Base-by-base conservation (phyloP, 2,329 filamentous ascomycete species). In the Ophiostoma sp. region DNA sequence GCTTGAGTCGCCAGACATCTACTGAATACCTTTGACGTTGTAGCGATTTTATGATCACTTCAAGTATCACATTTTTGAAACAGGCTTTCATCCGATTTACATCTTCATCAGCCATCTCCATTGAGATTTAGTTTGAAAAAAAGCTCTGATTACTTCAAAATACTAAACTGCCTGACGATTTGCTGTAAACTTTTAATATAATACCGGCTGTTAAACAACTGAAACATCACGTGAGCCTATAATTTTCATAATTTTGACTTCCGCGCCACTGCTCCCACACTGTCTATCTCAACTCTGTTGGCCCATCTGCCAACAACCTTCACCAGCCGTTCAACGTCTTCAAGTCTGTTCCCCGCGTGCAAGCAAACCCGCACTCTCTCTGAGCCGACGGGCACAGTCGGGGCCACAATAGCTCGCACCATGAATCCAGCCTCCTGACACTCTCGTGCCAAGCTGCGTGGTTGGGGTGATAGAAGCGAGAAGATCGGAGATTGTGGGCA, bases 361-460 rank as follows among this genome's bases (percentile, higher is more conserved):
- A 60, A 33, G 27, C 68, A 69, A 5, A 92, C 81, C 10, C 90
- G 80, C 0, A 92, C 85, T 13, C 90, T 80, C 76, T 91, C 87
- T 5, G 81, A 85, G 0, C 89, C 89, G 1, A 76, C 77, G 0
- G 89, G 87, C 1, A 92, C 89, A 0, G 89, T 92, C 0, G 90
- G 90, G 1, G 88, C 82, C 71, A 91, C 87, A 20, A 92, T 90
- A 0, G 89, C 83, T 1, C 89, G 82, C 0, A 91, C 85, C 62
- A 89, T 80, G 70, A 86, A 87, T 0, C 87, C 87, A 0, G 78
- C 77, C 3, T 80, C 74, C 77, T 91, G 89, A 69, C 89, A 91
- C 69, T 83, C 80, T 1, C 77, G 80, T 0, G 89, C 89, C 17
- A 92, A 77, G 3, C 82, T 81, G 3, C 88, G 83, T 0, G 89